Conservation (phyloP, 2,329 filamentous ascomycete species). For the Monosporascus sp. region DNA sequence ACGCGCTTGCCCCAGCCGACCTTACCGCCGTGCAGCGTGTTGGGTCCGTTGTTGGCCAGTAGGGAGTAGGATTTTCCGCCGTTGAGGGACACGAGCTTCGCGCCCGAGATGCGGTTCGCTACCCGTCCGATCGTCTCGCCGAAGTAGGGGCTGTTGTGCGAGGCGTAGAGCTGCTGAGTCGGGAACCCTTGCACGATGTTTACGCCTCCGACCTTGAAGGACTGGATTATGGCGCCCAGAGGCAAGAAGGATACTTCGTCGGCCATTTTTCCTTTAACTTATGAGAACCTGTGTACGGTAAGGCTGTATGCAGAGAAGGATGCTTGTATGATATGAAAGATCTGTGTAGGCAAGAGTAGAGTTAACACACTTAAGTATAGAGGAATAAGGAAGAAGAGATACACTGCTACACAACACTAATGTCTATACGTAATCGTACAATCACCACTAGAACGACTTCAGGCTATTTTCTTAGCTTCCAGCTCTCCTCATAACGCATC, state of each 20-base stretch:
- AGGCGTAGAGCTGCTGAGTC: slow-evolving; percentile 65
- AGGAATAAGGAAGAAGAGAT: too few species aligned
- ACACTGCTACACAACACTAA: too few species aligned
- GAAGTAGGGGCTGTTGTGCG: slow-evolving; percentile 75
- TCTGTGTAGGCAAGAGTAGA: too few species aligned
- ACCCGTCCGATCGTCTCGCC: slow-evolving; percentile 87
- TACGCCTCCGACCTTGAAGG: slow-evolving; percentile 67
- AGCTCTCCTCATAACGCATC: too few species aligned
- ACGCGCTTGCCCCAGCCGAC: slow-evolving; percentile 76
- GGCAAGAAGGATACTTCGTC: slow-evolving; percentile 60
- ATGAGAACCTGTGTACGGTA: not conserved
- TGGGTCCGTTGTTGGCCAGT: slow-evolving; percentile 69
- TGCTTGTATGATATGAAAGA: not conserved
- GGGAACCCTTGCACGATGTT: slow-evolving; percentile 91
- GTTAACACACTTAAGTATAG: too few species aligned
- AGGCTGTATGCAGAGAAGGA: slow-evolving; percentile 7
- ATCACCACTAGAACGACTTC: not conserved
- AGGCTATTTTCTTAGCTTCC: not conserved
- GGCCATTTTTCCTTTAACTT: slow-evolving; percentile 16
- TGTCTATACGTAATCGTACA: not conserved
- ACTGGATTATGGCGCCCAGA: slow-evolving; percentile 73
- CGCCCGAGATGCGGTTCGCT: slow-evolving; percentile 74
- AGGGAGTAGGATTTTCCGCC: slow-evolving; percentile 60
- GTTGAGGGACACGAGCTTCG: slow-evolving; percentile 68
- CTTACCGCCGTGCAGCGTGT: slow-evolving; percentile 68